Percentiles rank a stretch among this genome's conserved stretches.
phyloP scores from a whole-genome alignment of 306 rosid genomes.

The Sindora glabra region DNA sequence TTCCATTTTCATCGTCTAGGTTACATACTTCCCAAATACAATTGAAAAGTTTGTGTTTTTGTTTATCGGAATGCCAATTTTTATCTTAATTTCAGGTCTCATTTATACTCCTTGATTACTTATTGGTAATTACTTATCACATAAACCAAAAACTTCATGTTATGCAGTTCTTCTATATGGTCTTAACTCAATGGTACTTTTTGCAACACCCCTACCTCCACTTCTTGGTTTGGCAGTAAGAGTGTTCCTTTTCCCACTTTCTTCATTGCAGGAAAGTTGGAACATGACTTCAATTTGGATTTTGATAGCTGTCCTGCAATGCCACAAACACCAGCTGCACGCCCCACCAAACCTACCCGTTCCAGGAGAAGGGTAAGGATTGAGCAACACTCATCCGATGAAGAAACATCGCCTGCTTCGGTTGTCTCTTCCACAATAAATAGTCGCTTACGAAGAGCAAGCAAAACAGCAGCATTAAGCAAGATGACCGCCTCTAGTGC shows the following conservation, averaged over 20 bases:
- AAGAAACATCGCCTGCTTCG: constrained; percentile 51
- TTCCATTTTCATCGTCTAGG: neutral
- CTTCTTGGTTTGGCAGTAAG: neutral
- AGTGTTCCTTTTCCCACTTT: neutral
- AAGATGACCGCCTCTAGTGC: constrained; percentile 48
- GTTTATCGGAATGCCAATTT: too few relatives aligned
- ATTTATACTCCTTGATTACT: neutral
- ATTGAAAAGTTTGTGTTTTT: too few relatives aligned
- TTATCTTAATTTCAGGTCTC: too few relatives aligned
- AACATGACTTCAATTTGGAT: constrained; percentile 44
- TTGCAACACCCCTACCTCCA: too few relatives aligned
- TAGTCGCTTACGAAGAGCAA: constrained; percentile 78
- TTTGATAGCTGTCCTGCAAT: constrained; percentile 26
- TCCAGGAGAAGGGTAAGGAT: constrained; percentile 56
- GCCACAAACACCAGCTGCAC: constrained; percentile 61
- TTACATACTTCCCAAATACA: neutral
- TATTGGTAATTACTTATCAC: too few relatives aligned
- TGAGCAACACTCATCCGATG: constrained; percentile 63
- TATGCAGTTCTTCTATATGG: too few relatives aligned
- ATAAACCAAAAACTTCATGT: too few relatives aligned
- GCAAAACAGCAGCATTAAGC: constrained; percentile 73
- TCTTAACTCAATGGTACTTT: too few relatives aligned
- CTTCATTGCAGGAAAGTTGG: constrained; percentile 34
- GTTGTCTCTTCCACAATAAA: constrained; percentile 35
- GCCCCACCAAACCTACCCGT: constrained; percentile 33